Conservation (phyloP, 2,329 filamentous ascomycete species). For the Aureobasidium pullulans region DNA sequence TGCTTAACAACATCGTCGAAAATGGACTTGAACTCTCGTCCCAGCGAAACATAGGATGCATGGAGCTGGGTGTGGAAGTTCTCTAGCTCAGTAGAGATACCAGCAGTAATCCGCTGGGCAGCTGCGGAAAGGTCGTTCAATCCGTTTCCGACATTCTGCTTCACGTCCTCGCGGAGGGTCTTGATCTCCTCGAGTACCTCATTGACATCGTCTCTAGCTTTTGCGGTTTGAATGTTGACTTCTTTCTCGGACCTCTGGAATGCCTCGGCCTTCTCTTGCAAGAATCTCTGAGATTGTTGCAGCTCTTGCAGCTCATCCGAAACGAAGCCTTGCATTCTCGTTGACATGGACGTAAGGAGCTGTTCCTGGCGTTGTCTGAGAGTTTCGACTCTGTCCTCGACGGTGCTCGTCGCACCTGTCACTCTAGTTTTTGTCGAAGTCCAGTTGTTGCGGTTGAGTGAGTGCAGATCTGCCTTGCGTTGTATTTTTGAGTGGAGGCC, state of each 20-base stretch:
- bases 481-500: constrained; percentile 80
- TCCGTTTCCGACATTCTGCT: constrained; percentile 75
- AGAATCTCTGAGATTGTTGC: constrained; percentile 59
- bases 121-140: constrained; percentile 75
- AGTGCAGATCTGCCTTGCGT: constrained; percentile 76
- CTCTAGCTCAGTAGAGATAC: constrained; percentile 77
- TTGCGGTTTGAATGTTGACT: constrained; percentile 59
- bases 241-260: constrained; percentile 63
- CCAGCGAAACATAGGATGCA: constrained; percentile 72
- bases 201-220: constrained; percentile 80
- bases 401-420: constrained; percentile 63
- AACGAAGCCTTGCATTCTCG: constrained; percentile 71
- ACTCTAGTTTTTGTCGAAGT: constrained; percentile 67
- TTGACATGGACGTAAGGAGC: constrained; percentile 60
- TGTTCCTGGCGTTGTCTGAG: constrained; percentile 67
- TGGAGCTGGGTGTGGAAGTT: constrained; percentile 82
- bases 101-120: constrained; percentile 80
- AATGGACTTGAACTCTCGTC: constrained; percentile 75
- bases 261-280: constrained; percentile 59
- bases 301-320: constrained; percentile 65
- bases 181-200: constrained; percentile 88
- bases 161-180: constrained; percentile 79
- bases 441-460: constrained; percentile 73
- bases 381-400: constrained; percentile 66
- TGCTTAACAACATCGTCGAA: constrained; percentile 76